Percentiles rank a stretch among this genome's conserved stretches.
Evolutionary conservation across 495 filamentous ascomycete species (phyloP).

Genomic region (Aspergillus egyptiacus): DNA sequence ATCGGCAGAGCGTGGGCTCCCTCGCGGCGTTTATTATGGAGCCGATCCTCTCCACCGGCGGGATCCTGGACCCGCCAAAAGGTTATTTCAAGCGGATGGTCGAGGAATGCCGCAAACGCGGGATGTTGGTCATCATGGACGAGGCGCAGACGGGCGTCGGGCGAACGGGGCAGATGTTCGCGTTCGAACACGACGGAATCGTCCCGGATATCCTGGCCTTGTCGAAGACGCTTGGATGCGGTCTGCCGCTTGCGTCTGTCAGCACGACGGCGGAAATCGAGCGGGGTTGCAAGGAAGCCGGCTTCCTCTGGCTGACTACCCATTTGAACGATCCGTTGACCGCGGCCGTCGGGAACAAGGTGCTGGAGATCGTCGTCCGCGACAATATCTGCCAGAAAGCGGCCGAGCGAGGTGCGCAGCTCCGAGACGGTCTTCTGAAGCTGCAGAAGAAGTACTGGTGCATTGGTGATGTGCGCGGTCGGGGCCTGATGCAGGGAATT

Average conservation of each 20-base stretch:
- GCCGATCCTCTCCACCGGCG: slow-evolving; percentile 47
- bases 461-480: slow-evolving; percentile 51
- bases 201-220: slow-evolving; percentile 50
- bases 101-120: slow-evolving; percentile 42
- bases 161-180: slow-evolving; percentile 46
- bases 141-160: slow-evolving; percentile 53
- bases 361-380: slow-evolving; percentile 49
- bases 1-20: slow-evolving; percentile 46
- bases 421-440: slow-evolving; percentile 36
- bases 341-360: slow-evolving; percentile 50
- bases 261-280: slow-evolving; percentile 45
- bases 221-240: slow-evolving; percentile 51
- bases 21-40: slow-evolving; percentile 52
- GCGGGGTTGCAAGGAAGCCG: slow-evolving; percentile 24
- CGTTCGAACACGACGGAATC: slow-evolving; percentile 41
- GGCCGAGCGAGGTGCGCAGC: slow-evolving; percentile 30
- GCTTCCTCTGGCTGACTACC: slow-evolving; percentile 30
- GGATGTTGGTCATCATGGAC: slow-evolving; percentile 51
- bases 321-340: slow-evolving; percentile 52
- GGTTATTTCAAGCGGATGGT: slow-evolving; percentile 44
- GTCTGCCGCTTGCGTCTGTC: slow-evolving; percentile 47
- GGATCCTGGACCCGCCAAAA: slow-evolving; percentile 38
- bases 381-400: slow-evolving; percentile 38
- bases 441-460: slow-evolving; percentile 45
- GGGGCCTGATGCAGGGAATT: slow-evolving; percentile 48